These are phyloP conservation scores for Yarrowia keelungensis DNA, from an alignment of 805 yeast species.

Conservation along the genomic window DNA sequence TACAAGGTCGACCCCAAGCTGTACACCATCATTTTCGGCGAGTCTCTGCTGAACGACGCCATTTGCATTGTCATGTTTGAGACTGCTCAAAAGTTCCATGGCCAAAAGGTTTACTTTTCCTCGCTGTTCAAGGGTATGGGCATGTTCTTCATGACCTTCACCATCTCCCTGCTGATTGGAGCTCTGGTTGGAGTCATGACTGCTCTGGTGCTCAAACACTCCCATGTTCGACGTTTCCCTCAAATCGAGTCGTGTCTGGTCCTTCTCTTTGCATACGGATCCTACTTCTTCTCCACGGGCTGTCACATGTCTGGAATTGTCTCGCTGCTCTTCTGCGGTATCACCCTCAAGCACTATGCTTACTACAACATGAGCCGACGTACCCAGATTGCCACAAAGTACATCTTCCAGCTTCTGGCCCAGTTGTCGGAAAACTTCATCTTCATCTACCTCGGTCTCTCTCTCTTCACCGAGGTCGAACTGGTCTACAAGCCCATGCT, in stretches of 20 bases:
- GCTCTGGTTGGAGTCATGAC: constrained; percentile 85
- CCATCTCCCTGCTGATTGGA: constrained; percentile 89
- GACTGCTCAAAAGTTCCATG: constrained; percentile 96
- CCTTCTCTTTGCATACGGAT: constrained; percentile 88
- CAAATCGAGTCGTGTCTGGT: constrained; percentile 95
- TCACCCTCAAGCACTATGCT: constrained; percentile 95
- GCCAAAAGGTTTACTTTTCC: constrained; percentile 71
- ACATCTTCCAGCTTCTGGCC: constrained; percentile 91
- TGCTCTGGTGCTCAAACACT: constrained; percentile 88
- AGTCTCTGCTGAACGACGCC: constrained; percentile 93
- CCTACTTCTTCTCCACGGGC: constrained; percentile 97
- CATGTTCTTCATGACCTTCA: constrained; percentile 88
- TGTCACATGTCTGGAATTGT: constrained; percentile 99
- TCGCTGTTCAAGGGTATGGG: constrained; percentile 86
- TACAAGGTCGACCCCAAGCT: constrained; percentile 97
- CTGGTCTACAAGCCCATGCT: constrained; percentile 91
- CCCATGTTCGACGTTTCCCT: constrained; percentile 93
- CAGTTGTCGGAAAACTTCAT: constrained; percentile 96
- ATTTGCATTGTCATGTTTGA: constrained; percentile 99
- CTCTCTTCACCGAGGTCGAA: constrained; percentile 94
- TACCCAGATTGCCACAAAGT: constrained; percentile 95
- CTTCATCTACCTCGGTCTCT: constrained; percentile 91
- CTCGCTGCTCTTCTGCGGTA: constrained; percentile 92
- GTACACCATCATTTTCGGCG: constrained; percentile 97
- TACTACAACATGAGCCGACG: constrained; percentile 97